Evolutionary conservation across 225 moss, liverwort and hornwort species (phyloP), one percentile per base, ranked within the genome.

Genomic region (Marchantia polymorpha): DNA sequence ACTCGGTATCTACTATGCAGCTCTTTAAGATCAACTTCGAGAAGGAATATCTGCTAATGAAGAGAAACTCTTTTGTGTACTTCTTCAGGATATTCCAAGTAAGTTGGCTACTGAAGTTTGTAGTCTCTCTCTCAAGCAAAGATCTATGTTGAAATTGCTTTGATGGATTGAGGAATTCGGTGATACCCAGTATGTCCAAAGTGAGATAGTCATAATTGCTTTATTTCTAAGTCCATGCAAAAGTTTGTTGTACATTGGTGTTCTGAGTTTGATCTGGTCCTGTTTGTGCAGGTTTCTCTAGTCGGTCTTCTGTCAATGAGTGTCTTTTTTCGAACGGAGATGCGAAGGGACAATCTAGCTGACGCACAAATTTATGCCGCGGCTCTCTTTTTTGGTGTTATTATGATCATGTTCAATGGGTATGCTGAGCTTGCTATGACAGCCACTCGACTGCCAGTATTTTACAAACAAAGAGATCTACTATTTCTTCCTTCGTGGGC

Each of bases 401-500:
- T 88, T 51, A 74, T 87, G 46, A 73, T 96, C 63, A 79, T 96
- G 95, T 96, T 93, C 48, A 93, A 92, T 27, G 95, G 93, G 0
- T 96, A 90, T 30, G 89, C 92, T 8, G 95, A 96, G 75, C 86
- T 95, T 0, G 81, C 91, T 15, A 79, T 90, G 89, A 89, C 88
- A 10, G 90, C 91, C 17, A 66, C 72, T 31, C 90, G 95, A 7
- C 88, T 96, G 61, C 95, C 95, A 5, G 90, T 93, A 26, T 90
- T 92, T 72, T 81, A 88, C 46, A 92, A 90, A 68, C 93, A 96
- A 58, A 89, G 95, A 17, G 90, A 93, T 55, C 81, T 92, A 29
- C 72, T 86, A 55, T 91, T 96, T 77, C 92, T 92, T 60, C 95
- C 95, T 4, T 85, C 91, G 9, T 95, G 95, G 95, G 79, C 88